These are phyloP conservation scores for Globisporangium yorkense DNA, from an alignment of 352 stramenopile genomes.

Conservation along the genomic window DNA sequence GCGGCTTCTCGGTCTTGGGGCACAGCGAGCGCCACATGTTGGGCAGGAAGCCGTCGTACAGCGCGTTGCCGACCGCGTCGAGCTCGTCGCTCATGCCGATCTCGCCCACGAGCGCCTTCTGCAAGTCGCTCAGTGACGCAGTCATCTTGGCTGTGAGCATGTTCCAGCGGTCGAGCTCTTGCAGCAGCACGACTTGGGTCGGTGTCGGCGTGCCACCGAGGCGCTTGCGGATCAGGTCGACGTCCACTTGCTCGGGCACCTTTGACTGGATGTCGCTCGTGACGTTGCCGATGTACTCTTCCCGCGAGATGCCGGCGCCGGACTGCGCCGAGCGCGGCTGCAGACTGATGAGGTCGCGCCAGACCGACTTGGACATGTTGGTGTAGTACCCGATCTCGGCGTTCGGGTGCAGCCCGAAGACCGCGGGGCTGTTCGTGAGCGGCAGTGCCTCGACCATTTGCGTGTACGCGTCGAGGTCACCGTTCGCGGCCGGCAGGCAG, in stretches of 20 bases:
- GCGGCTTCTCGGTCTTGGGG: constrained; percentile 91
- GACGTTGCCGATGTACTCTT: constrained; percentile 90
- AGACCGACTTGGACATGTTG: constrained; percentile 93
- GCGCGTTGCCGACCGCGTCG: constrained; percentile 85
- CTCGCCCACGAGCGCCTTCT: constrained; percentile 91
- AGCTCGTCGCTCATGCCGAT: constrained; percentile 96
- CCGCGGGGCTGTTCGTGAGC: constrained; percentile 90
- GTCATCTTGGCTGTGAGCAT: constrained; percentile 83
- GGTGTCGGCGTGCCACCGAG: constrained; percentile 71
- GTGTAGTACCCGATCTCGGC: constrained; percentile 96
- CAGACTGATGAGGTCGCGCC: constrained; percentile 89
- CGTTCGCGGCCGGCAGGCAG: constrained; percentile 45
- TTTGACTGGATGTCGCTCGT: constrained; percentile 90
- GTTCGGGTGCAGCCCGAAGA: constrained; percentile 95
- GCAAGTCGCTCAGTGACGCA: constrained; percentile 81
- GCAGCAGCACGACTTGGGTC: constrained; percentile 90
- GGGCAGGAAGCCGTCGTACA: constrained; percentile 93
- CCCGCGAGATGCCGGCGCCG: constrained; percentile 78
- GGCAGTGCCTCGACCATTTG: constrained; percentile 87
- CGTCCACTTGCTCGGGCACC: constrained; percentile 85
- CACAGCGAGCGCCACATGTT: constrained; percentile 87
- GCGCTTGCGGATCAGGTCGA: constrained; percentile 83
- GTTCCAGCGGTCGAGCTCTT: constrained; percentile 96
- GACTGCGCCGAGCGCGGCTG: constrained; percentile 84
- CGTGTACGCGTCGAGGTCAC: constrained; percentile 74